These are phyloP conservation scores for Trametes meyenii DNA, from an alignment of 768 basidiomycete species.

Conservation along the genomic window DNA sequence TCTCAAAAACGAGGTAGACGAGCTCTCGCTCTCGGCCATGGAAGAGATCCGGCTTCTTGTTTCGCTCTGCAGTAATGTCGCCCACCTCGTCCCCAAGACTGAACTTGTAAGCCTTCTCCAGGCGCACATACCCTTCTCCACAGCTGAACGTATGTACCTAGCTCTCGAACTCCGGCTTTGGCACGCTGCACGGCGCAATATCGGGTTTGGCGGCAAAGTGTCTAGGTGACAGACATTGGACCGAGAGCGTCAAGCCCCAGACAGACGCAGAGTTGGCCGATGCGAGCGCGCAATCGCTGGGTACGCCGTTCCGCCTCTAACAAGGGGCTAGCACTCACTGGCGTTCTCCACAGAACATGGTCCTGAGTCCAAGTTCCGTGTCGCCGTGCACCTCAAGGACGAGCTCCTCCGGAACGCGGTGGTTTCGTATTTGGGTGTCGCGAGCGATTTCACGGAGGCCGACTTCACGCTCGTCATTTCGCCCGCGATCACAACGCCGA, in stretches of 20 bases:
- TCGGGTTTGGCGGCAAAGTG: slow-evolving; percentile 73
- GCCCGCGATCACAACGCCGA: slow-evolving; percentile 59
- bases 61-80: slow-evolving; percentile 65
- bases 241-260: slow-evolving; percentile 58
- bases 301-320: slow-evolving; percentile 36
- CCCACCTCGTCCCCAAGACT: slow-evolving; percentile 71
- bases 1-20: slow-evolving; percentile 71
- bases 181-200: slow-evolving; percentile 81
- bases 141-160: slow-evolving; percentile 34
- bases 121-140: neutral
- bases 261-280: slow-evolving; percentile 67
- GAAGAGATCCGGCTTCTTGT: slow-evolving; percentile 84
- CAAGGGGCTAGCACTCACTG: neutral
- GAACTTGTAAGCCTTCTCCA: slow-evolving; percentile 64
- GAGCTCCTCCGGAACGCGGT: slow-evolving; percentile 61
- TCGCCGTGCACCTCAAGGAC: slow-evolving; percentile 56
- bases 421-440: slow-evolving; percentile 67
- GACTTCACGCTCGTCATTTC: slow-evolving; percentile 75
- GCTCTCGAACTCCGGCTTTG: slow-evolving; percentile 74
- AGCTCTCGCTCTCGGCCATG: slow-evolving; percentile 63
- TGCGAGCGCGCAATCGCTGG: slow-evolving; percentile 55
- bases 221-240: slow-evolving; percentile 62
- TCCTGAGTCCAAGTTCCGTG: slow-evolving; percentile 60
- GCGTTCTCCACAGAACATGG: slow-evolving; percentile 46
- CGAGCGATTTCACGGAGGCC: slow-evolving; percentile 79